Evolutionary conservation across 2,329 filamentous ascomycete genomes (phyloP), one percentile per base, ranked within the genome.

Genomic region (Fusarium chuoi): DNA sequence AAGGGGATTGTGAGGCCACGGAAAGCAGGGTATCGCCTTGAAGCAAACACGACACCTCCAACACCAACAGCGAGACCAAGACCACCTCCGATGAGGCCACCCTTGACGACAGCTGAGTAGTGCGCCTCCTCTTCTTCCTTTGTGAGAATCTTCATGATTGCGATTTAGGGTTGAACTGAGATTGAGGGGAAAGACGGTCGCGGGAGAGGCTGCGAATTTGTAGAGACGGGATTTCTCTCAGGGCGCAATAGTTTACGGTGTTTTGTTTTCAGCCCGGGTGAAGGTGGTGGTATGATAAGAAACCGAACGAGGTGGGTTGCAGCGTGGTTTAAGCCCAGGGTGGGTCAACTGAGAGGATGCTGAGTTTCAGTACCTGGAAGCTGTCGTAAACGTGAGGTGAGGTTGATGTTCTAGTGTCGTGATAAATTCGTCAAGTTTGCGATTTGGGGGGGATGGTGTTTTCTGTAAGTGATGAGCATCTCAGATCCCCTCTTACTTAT

Each of bases 41-140:
- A 89, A 26, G 92, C 94, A 55, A 85, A 82, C n/a, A 89, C 71
- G 30, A 97, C 92, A 79, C 91, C 94, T 35, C 87, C 86, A 14
- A 89, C 76, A 73, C 96, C 95, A 38, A 91, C 79, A 42, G 84
- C 87, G 6, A 95, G 84, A 73, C 96, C 95, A 49, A 90, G 77
- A 18, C 87, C 60, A 73, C 93, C 93, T 75, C 96, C 96, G 73
- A 93, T 83, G 73, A 90, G 80, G 77, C 96, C 96, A 76, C 95
- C 95, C 81, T 90, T 92, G 76, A 98, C 80, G 70, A 97, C 96
- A 68, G 89, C 86, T 81, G 87, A 85, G 89, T 97, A 98, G 89
- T 98, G 95, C 61, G 89, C 93, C 69, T 87, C 83, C 85, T 98
- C 95, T 86, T 98, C 94, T 89, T 98, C 94, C 82, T 96, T 94